Percentiles rank a stretch among this genome's conserved stretches.
Evolutionary conservation across 495 filamentous ascomycete species (phyloP).

Genomic region (Neurospora discreta): DNA sequence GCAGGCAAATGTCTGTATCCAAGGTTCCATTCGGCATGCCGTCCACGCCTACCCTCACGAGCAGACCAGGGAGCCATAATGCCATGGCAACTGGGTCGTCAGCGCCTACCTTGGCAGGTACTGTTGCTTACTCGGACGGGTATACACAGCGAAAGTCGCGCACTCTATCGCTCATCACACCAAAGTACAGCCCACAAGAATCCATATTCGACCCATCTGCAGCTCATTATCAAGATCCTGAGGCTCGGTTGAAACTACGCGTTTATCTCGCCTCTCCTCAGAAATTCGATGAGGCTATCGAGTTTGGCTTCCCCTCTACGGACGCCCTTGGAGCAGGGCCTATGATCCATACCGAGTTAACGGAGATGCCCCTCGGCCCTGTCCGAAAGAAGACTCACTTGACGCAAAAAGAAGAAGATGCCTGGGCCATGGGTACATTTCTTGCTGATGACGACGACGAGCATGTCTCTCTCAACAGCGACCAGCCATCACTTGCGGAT

Average conservation of each 20-base stretch:
- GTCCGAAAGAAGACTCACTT: conserved; percentile 4
- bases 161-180: conserved; percentile 36
- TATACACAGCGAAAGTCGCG: conserved; percentile 36
- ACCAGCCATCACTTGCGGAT: conserved; percentile 39
- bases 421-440: conserved; percentile 35
- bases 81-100: conserved; percentile 9
- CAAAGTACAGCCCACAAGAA: conserved; percentile 33
- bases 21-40: conserved; percentile 45
- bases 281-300: conserved; percentile 90
- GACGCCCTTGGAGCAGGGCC: conserved; percentile 22
- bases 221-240: conserved; percentile 81
- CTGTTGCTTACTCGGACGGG: conserved; percentile 12
- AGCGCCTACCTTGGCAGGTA: conserved; percentile 20
- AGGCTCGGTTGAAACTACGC: conserved; percentile 75
- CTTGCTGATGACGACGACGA: conserved; percentile 40
- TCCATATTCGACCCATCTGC: conserved; percentile 60
- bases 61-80: not conserved
- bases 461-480: conserved; percentile 35
- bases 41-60: conserved; percentile 22
- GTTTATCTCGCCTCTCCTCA: conserved; percentile 86
- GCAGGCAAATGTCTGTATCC: conserved; percentile 40
- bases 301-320: conserved; percentile 79
- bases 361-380: conserved; percentile 6
- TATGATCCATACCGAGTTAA: conserved; percentile 1
- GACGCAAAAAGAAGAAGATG: conserved; percentile 20